Evolutionary conservation across 2,329 filamentous ascomycete genomes (phyloP), one percentile per base, ranked within the genome.

Genomic region (Corynespora cassiicola): DNA sequence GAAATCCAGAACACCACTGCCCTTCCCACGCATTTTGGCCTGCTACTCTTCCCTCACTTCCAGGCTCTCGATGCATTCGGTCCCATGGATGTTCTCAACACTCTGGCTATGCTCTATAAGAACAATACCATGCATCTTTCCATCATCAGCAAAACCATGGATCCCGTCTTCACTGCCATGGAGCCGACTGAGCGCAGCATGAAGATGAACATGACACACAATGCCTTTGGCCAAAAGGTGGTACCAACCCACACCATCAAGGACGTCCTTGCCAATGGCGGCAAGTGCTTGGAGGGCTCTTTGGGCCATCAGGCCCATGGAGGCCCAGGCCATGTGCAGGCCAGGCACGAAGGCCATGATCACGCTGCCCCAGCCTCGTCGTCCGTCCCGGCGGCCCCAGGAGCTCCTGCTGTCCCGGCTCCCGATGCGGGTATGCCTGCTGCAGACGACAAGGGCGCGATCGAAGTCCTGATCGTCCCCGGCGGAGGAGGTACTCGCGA

Each of bases 401-500:
- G n/a, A n/a, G n/a, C n/a, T n/a, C n/a, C n/a, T n/a, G n/a, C n/a
- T n/a, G n/a, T n/a, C n/a, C n/a, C 18, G 8, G 19, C 7, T 16
- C 5, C 32, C 18, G 14, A 2, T 8, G 22, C n/a, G 6, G 16
- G 11, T 7, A n/a, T n/a, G n/a, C n/a, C n/a, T n/a, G 28, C 42
- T 12, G 14, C 16, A 4, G 15, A 18, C 2, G 17, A 41, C 17
- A 40, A 25, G 18, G 37, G 38, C 6, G 68, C 70, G 2, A 69
- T 85, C 12, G 81, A 86, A 30, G 79, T 87, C 5, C 72, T 88
- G 10, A 63, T 88, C 17, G 70, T 88, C 8, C 85, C 85, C 0
- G 85, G 85, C 3, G 84, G 85, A 1, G 45, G 65, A 0, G 84
- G 84, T 2, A 73, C 63, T 19, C 39, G 70, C 18, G 50, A 50